Conservation (phyloP, 2,329 filamentous ascomycete species). For the Mycocentrospora acerina region DNA sequence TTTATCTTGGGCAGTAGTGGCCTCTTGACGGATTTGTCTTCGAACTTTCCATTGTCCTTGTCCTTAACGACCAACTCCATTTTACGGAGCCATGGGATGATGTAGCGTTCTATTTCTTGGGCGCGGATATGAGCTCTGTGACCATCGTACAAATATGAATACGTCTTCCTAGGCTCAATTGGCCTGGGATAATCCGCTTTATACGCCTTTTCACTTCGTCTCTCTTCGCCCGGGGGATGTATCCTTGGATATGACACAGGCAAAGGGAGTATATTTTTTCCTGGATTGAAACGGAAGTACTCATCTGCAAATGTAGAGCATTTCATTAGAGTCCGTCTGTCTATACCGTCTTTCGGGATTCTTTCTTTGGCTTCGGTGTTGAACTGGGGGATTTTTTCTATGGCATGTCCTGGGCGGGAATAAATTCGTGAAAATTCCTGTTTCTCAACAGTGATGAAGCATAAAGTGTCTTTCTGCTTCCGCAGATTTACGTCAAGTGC, state of each 20-base stretch:
- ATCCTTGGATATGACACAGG: too few relatives aligned
- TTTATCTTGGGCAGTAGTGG: slow-evolving; percentile 3
- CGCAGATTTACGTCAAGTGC: neutral
- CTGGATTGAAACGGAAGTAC: neutral
- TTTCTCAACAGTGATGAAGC: slow-evolving; percentile 6
- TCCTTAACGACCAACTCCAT: slow-evolving; percentile 2
- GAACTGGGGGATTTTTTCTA: too few relatives aligned
- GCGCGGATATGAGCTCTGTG: slow-evolving; percentile 14
- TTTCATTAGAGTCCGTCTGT: too few relatives aligned
- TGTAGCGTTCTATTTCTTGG: slow-evolving; percentile 7
- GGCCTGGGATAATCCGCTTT: neutral
- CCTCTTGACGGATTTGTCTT: neutral
- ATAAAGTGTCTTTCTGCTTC: neutral
- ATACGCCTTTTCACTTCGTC: neutral
- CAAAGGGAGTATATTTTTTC: too few relatives aligned
- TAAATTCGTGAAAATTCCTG: slow-evolving; percentile 3
- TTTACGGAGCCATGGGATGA: slow-evolving; percentile 18
- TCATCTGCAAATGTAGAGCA: neutral
- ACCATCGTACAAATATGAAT: neutral
- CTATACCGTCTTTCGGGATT: too few relatives aligned
- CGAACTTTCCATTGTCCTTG: slow-evolving; percentile 1
- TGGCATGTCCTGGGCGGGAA: too few relatives aligned
- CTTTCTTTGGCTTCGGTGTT: too few relatives aligned
- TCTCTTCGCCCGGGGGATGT: neutral
- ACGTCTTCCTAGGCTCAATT: slow-evolving; percentile 1